Conservation (phyloP, 2,329 filamentous ascomycete species). For the Fusarium sp. region DNA sequence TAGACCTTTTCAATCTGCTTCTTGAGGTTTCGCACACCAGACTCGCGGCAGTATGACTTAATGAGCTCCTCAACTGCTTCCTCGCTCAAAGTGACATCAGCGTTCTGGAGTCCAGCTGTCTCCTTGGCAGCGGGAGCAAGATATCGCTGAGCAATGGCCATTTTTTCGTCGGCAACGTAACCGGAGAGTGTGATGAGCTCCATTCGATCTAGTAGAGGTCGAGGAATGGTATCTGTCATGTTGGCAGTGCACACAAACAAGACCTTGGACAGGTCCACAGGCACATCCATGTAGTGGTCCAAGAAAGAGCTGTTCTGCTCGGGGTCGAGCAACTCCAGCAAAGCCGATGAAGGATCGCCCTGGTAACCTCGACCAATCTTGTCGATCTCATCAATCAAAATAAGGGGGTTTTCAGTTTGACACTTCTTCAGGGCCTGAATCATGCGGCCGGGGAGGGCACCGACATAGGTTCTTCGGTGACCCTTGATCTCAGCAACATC, state of each 20-base stretch:
- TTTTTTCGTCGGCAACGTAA: constrained; percentile 98
- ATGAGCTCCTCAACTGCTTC: constrained; percentile 96
- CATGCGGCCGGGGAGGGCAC: constrained; percentile 93
- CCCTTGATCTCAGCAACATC: constrained; percentile 99
- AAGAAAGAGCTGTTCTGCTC: constrained; percentile 98
- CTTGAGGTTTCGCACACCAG: constrained; percentile 96
- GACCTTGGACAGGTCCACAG: constrained; percentile 96
- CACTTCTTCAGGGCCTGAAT: constrained; percentile 99
- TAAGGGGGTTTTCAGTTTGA: constrained; percentile 96
- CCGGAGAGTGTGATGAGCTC: constrained; percentile 96
- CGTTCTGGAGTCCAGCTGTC: constrained; percentile 88
- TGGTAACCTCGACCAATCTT: constrained; percentile 98
- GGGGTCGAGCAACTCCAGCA: constrained; percentile 93
- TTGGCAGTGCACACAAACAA: constrained; percentile 99
- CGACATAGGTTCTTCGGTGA: constrained; percentile 95
- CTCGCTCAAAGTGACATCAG: constrained; percentile 87
- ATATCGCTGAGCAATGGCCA: constrained; percentile 95
- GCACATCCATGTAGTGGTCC: constrained; percentile 98
- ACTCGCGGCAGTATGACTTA: constrained; percentile 98
- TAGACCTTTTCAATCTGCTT: constrained; percentile 99
- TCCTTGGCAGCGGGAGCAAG: constrained; percentile 95
- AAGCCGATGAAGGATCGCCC: constrained; percentile 93
- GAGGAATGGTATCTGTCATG: constrained; percentile 97
- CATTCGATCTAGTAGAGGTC: constrained; percentile 95
- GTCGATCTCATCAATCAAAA: constrained; percentile 97